phyloP scores from a whole-genome alignment of 2,329 filamentous ascomycete genomes.

The Verticillium isaacii region DNA sequence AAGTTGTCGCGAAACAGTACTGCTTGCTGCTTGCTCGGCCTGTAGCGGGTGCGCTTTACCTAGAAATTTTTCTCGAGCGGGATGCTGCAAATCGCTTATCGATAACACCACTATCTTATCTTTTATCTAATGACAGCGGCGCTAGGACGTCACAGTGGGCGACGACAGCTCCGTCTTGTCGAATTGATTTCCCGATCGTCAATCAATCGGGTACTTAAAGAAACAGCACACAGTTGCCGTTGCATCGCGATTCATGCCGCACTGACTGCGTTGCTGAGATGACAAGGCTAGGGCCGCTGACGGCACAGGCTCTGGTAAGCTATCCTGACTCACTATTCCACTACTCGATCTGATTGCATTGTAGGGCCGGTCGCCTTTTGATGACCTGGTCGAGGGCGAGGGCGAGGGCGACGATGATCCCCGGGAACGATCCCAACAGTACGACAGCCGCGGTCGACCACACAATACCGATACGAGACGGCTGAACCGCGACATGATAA shows the following conservation, averaged over 20 bases:
- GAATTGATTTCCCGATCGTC: neutral
- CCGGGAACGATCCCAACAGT: constrained; percentile 40
- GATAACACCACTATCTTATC: constrained; percentile 1
- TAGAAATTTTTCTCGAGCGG: constrained; percentile 2
- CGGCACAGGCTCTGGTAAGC: constrained; percentile 51
- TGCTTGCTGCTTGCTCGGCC: constrained; percentile 1
- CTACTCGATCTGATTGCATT: neutral
- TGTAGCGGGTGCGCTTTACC: neutral
- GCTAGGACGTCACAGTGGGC: neutral
- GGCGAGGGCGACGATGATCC: constrained; percentile 40
- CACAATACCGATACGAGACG: constrained; percentile 49
- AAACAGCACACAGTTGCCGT: constrained; percentile 4
- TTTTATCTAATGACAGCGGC: neutral
- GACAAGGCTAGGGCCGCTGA: constrained; percentile 40
- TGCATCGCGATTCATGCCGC: neutral
- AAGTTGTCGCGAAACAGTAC: constrained; percentile 1
- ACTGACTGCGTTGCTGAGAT: constrained; percentile 1
- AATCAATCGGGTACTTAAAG: constrained; percentile 1
- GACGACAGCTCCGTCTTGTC: neutral
- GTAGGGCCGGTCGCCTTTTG: constrained; percentile 56
- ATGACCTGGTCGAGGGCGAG: constrained; percentile 47
- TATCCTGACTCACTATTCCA: neutral
- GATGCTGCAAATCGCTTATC: neutral
- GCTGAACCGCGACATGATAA: constrained; percentile 52
- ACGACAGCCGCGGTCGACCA: constrained; percentile 51